Evolutionary conservation across 257 asterid genomes (phyloP).

Genomic region (Solanum infundibuliforme): DNA sequence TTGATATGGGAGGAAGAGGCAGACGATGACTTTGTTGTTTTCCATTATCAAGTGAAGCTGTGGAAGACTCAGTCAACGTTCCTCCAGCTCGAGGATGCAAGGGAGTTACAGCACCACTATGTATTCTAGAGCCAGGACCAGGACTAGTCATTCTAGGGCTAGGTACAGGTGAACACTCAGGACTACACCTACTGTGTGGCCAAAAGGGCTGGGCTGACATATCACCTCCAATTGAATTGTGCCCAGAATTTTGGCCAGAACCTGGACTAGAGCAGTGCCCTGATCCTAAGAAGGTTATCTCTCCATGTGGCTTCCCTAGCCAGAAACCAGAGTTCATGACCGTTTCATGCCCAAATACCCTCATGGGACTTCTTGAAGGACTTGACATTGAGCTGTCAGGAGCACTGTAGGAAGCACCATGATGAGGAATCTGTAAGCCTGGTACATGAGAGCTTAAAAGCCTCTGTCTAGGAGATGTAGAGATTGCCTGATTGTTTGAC

Average conservation of each 20-base stretch:
- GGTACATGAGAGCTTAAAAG: constrained; percentile 20
- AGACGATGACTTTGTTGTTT: constrained; percentile 73
- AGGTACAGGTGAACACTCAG: constrained; percentile 80
- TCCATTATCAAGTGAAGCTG: constrained; percentile 68
- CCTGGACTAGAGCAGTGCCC: constrained; percentile 98
- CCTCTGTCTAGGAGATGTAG: constrained; percentile 16
- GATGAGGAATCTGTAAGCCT: constrained; percentile 21
- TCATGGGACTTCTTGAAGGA: constrained; percentile 86
- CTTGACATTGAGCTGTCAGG: constrained; percentile 37
- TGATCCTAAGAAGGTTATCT: constrained; percentile 66
- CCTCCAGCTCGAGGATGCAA: constrained; percentile 85
- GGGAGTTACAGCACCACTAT: constrained; percentile 97
- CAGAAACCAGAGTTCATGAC: constrained; percentile 39
- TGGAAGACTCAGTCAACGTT: constrained; percentile 45
- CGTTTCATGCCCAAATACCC: constrained; percentile 55
- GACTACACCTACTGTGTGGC: constrained; percentile 93
- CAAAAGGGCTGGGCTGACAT: constrained; percentile 67
- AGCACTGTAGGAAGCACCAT: constrained; percentile 14
- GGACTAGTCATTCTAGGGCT: constrained; percentile 94
- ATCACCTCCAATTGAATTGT: constrained; percentile 95
- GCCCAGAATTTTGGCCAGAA: constrained; percentile 93
- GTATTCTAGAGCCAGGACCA: constrained; percentile 90
- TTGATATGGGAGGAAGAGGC: constrained; percentile 73
- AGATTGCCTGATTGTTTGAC: constrained; percentile 10
- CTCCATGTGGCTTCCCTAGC: constrained; percentile 52